Base-by-base conservation (phyloP, 768 basidiomycete genomes). In the Trametes cubensis region DNA sequence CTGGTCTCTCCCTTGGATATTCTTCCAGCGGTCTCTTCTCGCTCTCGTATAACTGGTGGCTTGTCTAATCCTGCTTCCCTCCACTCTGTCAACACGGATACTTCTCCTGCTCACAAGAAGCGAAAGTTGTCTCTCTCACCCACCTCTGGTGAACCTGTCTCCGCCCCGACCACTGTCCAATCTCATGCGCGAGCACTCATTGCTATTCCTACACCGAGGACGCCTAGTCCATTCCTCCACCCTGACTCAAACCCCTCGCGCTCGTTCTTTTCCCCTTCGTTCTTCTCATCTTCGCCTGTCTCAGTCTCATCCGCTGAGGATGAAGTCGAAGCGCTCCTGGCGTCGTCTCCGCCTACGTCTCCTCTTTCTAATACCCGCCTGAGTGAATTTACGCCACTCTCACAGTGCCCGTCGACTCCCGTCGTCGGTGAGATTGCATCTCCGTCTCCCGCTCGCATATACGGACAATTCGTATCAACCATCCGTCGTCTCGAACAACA, bases 201-300 rank as follows among this genome's bases (percentile, higher is more conserved):
- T 18, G 21, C 4, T 13, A 13, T 39, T 15, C 15, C 30, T 21
- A 4, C 30, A n/a, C 55, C 55, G 4, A 44, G 56, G 1, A 58
- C 56, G 23, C 56, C 56, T 15, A 58, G 56, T 40, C 56, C 56
- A 13, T 25, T 1, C 5, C 17, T 47, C 3, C 15, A 15, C 34
- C 21, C 55, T 7, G 6, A 7, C 18, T 20, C 21, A 34, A 28
- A 28, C 6, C 38, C 18, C 25, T 40, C 46, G 15, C 11, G 56
- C 2, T 58, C 56, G 4, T 58, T 58, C 46, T 58, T 58, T 25
- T 58, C 56, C 6, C 56, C 56, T 18, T 48, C 56, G 20, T 58
- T 58, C 46, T 58, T 58, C 39, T 58, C 56, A 18, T 47, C 56
- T n/a, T 25, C 44, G 14, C 26, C 38, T 13, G 18, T 23, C 21